These are phyloP conservation scores for Streptanthus diversifolius DNA, from an alignment of 345 rosid species.

Conservation along the genomic window DNA sequence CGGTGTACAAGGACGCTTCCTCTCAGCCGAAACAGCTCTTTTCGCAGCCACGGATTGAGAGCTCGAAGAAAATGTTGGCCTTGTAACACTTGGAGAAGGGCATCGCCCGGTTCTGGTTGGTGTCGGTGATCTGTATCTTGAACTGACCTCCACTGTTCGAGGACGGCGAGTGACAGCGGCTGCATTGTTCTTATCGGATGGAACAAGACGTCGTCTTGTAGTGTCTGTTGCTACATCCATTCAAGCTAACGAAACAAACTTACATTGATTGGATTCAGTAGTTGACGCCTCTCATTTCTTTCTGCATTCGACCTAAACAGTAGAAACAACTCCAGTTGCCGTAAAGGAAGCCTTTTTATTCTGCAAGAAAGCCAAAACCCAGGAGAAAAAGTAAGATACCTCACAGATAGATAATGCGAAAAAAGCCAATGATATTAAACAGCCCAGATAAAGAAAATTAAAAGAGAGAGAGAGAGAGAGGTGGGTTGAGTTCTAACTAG, in stretches of 20 bases:
- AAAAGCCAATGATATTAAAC: constrained; percentile 41
- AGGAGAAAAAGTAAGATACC: constrained; percentile 43
- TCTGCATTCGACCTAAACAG: constrained; percentile 30
- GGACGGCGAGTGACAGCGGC: constrained; percentile 45
- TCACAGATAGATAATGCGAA: constrained; percentile 37
- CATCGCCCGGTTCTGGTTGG: constrained; percentile 51
- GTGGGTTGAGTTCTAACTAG: constrained; percentile 26
- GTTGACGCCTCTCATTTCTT: constrained; percentile 35
- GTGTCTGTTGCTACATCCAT: constrained; percentile 74
- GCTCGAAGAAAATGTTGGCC: constrained; percentile 46
- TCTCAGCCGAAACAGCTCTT: constrained; percentile 82
- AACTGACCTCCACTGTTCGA: constrained; percentile 60
- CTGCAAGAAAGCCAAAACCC: constrained; percentile 50
- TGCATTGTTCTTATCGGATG: constrained; percentile 72
- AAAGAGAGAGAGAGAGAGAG: constrained; percentile 1
- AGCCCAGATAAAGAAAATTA: constrained; percentile 24
- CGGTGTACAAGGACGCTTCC: constrained; percentile 83
- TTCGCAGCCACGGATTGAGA: constrained; percentile 56
- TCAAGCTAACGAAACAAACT: constrained; percentile 46
- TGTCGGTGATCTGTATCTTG: constrained; percentile 84
- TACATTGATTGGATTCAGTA: constrained; percentile 51
- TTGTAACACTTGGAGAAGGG: constrained; percentile 67
- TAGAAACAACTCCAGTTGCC: constrained; percentile 33
- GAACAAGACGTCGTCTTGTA: constrained; percentile 58
- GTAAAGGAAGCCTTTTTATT: constrained; percentile 47